Conservation (phyloP, 129 eudicot species). For the Helichrysum umbraculigerum region DNA sequence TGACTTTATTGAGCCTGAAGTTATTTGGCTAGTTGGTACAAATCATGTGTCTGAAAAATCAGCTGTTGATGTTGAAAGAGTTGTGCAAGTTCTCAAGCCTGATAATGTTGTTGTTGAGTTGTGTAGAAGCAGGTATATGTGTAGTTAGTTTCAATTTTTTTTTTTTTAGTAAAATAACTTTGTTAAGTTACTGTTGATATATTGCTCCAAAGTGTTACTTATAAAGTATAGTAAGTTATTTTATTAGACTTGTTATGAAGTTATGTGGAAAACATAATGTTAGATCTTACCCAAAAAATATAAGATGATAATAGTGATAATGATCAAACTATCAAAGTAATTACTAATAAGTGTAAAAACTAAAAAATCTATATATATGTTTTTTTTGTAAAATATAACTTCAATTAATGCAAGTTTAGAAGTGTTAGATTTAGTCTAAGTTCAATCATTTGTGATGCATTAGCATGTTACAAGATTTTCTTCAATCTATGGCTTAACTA, state of each 20-base stretch:
- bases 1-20: conserved; percentile 89
- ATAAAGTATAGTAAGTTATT: too few relatives aligned
- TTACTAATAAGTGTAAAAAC: not conserved
- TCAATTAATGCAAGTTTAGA: too few relatives aligned
- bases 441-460: not conserved
- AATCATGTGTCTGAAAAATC: conserved; percentile 64
- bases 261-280: too few relatives aligned
- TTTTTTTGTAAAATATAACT: not conserved
- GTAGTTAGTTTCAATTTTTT: not conserved
- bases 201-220: not conserved
- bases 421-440: not conserved
- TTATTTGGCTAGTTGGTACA: conserved; percentile 89
- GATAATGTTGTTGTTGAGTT: conserved; percentile 97
- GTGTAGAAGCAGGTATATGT: conserved; percentile 90
- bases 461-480: not conserved
- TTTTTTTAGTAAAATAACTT: not conserved
- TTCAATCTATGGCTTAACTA: conserved; percentile 68
- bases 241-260: too few relatives aligned
- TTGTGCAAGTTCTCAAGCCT: conserved; percentile 62
- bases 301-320: not conserved
- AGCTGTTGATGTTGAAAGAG: conserved; percentile 73
- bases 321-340: not conserved
- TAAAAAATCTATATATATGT: not conserved
- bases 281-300: not conserved
- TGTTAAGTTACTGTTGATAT: not conserved